phyloP scores from a whole-genome alignment of 108 stramenopile species.

The Nitzschia inconspicua region DNA sequence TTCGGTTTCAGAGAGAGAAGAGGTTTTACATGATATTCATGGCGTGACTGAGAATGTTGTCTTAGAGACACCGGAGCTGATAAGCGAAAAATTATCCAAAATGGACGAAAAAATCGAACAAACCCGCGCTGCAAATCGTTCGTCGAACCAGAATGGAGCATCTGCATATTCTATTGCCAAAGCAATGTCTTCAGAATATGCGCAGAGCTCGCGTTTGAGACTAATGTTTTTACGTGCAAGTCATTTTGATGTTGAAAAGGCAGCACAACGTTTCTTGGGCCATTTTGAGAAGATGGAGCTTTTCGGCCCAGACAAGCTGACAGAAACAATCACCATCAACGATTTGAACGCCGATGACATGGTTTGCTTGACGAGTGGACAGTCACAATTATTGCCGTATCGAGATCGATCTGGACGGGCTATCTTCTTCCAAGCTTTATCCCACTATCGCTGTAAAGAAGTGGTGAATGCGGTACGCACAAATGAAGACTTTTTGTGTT shows the following conservation, averaged over 20 bases:
- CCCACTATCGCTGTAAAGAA: too few species aligned
- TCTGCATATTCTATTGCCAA: too few species aligned
- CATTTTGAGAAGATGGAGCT: constrained; percentile 18
- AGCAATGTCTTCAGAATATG: too few species aligned
- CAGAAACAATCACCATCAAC: constrained; percentile 1
- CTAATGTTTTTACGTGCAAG: constrained; percentile 18
- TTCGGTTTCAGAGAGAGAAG: constrained; percentile 2
- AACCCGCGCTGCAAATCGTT: too few species aligned
- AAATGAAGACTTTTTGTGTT: too few species aligned
- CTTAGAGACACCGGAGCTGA: neutral
- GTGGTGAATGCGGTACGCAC: too few species aligned
- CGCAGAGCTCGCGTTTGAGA: too few species aligned
- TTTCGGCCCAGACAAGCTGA: constrained; percentile 12
- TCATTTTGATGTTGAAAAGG: constrained; percentile 5
- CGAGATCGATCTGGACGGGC: constrained; percentile 1
- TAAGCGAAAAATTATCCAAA: neutral
- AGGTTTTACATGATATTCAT: constrained; percentile 13
- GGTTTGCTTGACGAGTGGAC: neutral
- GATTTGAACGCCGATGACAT: constrained; percentile 15
- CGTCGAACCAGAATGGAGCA: too few species aligned
- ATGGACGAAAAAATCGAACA: neutral
- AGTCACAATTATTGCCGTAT: constrained; percentile 5
- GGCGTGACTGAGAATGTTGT: neutral
- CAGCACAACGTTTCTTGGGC: constrained; percentile 6
- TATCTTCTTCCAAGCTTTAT: too few species aligned